Evolutionary conservation across 139 green algal genomes (phyloP).

Genomic region (Ulvella scutata): DNA sequence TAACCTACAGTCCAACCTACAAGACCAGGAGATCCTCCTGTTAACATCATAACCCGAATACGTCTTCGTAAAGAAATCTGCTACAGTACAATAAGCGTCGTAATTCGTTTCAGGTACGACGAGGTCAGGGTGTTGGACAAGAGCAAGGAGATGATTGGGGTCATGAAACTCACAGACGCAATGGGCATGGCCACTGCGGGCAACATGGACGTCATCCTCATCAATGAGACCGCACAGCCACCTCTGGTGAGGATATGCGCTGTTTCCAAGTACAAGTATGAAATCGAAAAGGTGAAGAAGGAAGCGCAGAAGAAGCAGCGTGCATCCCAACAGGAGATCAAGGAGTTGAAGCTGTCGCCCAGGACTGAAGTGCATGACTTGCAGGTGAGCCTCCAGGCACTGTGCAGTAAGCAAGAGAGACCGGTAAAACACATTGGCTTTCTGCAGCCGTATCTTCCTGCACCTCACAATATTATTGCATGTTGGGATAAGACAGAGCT

Average conservation of each 20-base stretch:
- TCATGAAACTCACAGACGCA: conserved; percentile 9
- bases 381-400: conserved; percentile 4
- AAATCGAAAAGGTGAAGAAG: conserved; percentile 15
- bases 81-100: too few relatives aligned
- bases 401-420: too few relatives aligned
- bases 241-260: conserved; percentile 7
- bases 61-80: too few relatives aligned
- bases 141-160: conserved; percentile 4
- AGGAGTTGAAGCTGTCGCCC: conserved; percentile 15
- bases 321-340: neutral
- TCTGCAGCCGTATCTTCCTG: too few relatives aligned
- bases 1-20: too few relatives aligned
- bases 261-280: conserved; percentile 15
- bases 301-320: conserved; percentile 13
- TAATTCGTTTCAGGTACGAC: neutral
- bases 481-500: too few relatives aligned
- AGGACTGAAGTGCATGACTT: conserved; percentile 5
- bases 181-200: neutral
- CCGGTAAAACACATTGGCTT: too few relatives aligned
- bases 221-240: conserved; percentile 6
- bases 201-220: conserved; percentile 7
- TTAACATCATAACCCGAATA: too few relatives aligned
- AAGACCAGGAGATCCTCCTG: too few relatives aligned
- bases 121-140: conserved; percentile 10
- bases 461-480: too few relatives aligned